These are phyloP conservation scores for Gastrodia elata DNA, from an alignment of 106 monocot species.

Conservation along the genomic window DNA sequence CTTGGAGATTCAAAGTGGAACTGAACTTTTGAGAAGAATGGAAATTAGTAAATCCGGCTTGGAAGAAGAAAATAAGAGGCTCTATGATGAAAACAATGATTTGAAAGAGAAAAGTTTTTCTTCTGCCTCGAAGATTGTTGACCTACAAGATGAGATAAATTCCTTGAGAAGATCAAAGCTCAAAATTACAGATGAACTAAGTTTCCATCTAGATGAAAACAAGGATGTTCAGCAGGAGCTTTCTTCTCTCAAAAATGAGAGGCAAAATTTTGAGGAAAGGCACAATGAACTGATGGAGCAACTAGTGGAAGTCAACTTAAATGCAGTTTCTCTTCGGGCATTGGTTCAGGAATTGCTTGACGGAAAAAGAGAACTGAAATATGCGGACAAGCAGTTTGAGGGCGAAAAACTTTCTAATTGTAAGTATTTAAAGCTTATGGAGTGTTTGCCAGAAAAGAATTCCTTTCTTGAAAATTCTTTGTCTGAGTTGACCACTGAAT, in stretches of 20 bases:
- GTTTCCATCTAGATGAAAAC: constrained; percentile 23
- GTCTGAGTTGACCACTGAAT: constrained; percentile 37
- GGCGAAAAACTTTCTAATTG: constrained; percentile 33
- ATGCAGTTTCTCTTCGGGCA: constrained; percentile 33
- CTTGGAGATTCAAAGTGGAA: constrained; percentile 13
- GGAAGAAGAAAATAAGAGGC: constrained; percentile 28
- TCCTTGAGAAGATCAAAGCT: constrained; percentile 24
- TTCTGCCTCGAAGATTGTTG: constrained; percentile 25
- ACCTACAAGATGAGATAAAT: constrained; percentile 32
- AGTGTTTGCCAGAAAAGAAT: constrained; percentile 46
- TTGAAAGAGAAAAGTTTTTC: constrained; percentile 36
- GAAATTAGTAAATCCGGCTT: constrained; percentile 17
- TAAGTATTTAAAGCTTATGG: constrained; percentile 36
- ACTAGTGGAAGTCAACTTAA: constrained; percentile 27
- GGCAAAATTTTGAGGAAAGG: constrained; percentile 22
- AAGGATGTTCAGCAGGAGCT: constrained; percentile 30
- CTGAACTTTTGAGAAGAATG: constrained; percentile 19
- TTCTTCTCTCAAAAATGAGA: constrained; percentile 21
- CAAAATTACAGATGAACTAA: constrained; percentile 31
- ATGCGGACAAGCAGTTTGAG: constrained; percentile 30
- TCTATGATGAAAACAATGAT: constrained; percentile 29
- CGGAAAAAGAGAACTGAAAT: constrained; percentile 36
- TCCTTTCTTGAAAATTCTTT: constrained; percentile 48
- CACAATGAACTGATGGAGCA: constrained; percentile 27
- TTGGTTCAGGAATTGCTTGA: constrained; percentile 39